Conservation (phyloP, 129 eudicot genomes). For the Chrysanthemum makinoi region DNA sequence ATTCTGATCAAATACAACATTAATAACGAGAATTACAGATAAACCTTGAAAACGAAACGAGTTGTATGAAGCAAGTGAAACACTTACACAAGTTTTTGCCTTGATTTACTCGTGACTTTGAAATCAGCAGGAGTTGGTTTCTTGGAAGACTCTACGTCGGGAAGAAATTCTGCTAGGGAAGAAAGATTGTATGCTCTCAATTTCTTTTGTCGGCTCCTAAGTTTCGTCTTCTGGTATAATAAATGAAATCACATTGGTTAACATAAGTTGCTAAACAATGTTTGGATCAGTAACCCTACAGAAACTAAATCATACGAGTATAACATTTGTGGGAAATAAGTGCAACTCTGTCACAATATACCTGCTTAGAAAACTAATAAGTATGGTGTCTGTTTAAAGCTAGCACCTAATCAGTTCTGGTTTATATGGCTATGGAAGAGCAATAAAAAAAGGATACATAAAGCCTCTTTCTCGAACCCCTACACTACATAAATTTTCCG, state of each 20-base stretch:
- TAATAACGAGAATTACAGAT: neutral
- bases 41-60: neutral
- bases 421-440: neutral
- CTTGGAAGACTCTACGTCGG: constrained; percentile 46
- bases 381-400: neutral
- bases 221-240: constrained; percentile 45
- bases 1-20: constrained; percentile 38
- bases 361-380: neutral
- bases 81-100: constrained; percentile 74
- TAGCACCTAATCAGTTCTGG: neutral
- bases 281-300: neutral
- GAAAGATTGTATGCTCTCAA: constrained; percentile 77
- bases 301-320: neutral
- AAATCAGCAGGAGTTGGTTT: constrained; percentile 38
- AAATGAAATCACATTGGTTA: neutral
- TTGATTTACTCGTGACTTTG: constrained; percentile 65
- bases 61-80: neutral
- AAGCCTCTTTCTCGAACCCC: neutral
- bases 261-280: neutral
- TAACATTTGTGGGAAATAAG: neutral
- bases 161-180: constrained; percentile 59
- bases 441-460: neutral
- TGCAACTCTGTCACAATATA: neutral
- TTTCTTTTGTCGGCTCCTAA: constrained; percentile 54
- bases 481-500: no score